phyloP scores from a whole-genome alignment of 257 asterid species.

The Solanum neorickii region DNA sequence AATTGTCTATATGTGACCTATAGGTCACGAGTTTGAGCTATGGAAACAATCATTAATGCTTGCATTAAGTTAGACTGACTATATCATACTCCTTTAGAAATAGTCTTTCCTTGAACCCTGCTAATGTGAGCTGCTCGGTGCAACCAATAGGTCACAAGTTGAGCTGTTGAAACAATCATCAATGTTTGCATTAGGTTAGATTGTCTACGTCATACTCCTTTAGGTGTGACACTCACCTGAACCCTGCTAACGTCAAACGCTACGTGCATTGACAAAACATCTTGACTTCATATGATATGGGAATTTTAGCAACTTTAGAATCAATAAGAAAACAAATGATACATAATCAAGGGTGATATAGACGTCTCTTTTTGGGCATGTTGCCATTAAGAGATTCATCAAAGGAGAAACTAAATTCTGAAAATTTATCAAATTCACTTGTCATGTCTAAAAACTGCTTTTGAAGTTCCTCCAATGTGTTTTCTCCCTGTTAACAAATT shows the following conservation, averaged over 20 bases:
- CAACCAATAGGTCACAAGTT: no score
- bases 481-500: constrained; percentile 2
- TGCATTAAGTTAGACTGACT: not conserved
- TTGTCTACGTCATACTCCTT: not conserved
- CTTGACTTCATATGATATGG: not conserved
- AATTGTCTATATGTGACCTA: not conserved
- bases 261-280: not conserved
- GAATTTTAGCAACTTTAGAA: not conserved
- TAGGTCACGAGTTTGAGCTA: not conserved
- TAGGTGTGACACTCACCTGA: no score
- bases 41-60: not conserved
- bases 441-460: constrained; percentile 6
- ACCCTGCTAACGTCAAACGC: not conserved
- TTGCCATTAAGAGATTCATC: not conserved
- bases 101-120: no score
- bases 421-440: constrained; percentile 2
- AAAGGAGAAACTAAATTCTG: not conserved
- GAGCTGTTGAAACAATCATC: no score
- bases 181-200: no score
- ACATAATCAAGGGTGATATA: not conserved
- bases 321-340: not conserved
- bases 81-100: no score
- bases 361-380: not conserved
- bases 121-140: no score
- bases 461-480: constrained; percentile 17